phyloP scores from a whole-genome alignment of 257 asterid species.

The Primulina eburnea region DNA sequence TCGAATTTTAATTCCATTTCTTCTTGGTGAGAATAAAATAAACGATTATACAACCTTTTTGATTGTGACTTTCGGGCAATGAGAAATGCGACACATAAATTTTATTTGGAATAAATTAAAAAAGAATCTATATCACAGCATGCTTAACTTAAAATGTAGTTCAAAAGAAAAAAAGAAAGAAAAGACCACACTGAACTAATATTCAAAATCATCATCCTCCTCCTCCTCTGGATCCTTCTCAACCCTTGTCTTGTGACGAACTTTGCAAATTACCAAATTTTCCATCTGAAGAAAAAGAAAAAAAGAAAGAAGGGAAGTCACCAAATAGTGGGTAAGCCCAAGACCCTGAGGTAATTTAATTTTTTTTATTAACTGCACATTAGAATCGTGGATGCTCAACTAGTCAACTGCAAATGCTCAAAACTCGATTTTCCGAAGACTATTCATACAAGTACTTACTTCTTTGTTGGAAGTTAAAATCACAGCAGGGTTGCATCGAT shows the following conservation, averaged over 20 bases:
- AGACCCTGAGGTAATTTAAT: too few relatives aligned
- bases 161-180: too few relatives aligned
- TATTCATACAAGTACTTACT: conserved; percentile 1
- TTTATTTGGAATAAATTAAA: too few relatives aligned
- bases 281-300: background rate
- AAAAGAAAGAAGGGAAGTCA: too few relatives aligned
- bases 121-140: too few relatives aligned
- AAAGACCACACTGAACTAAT: background rate
- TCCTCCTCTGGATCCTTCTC: background rate
- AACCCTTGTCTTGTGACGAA: background rate
- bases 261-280: background rate
- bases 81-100: background rate
- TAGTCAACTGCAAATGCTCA: too few relatives aligned
- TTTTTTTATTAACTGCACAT: too few relatives aligned
- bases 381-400: too few relatives aligned
- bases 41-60: background rate
- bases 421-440: too few relatives aligned
- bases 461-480: background rate
- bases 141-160: too few relatives aligned
- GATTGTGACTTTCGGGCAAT: background rate
- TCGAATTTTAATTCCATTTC: background rate
- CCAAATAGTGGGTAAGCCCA: too few relatives aligned
- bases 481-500: background rate
- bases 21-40: too few relatives aligned
- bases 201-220: background rate